phyloP scores from a whole-genome alignment of 1,284 basidiomycete genomes.

The Marasmius sp. region DNA sequence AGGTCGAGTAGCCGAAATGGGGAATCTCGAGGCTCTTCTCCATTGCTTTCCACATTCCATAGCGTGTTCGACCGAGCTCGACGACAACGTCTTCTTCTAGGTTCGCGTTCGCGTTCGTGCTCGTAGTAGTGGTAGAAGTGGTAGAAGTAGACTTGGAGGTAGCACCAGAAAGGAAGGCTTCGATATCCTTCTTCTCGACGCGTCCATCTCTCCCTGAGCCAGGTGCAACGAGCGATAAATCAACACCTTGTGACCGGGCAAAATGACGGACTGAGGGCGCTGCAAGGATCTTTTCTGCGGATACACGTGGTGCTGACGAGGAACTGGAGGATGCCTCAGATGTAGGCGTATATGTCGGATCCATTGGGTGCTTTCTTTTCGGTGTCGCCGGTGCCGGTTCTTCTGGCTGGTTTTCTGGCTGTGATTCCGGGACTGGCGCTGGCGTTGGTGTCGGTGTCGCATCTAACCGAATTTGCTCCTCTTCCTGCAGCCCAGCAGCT shows the following conservation, averaged over 20 bases:
- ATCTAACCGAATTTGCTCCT: conserved; percentile 12
- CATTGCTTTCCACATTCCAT: conserved; percentile 89
- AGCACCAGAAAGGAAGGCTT: conserved; percentile 48
- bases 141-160: conserved; percentile 2
- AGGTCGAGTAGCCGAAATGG: conserved; percentile 83
- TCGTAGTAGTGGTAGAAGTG: conserved; percentile 8
- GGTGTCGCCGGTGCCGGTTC: conserved; percentile 9
- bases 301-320: neutral
- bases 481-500: conserved; percentile 16
- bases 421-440: conserved; percentile 12
- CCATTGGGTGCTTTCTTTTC: conserved; percentile 14
- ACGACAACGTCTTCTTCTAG: conserved; percentile 56
- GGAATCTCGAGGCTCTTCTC: conserved; percentile 80
- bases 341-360: conserved; percentile 14
- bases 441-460: neutral
- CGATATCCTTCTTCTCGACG: conserved; percentile 76
- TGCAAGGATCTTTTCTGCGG: conserved; percentile 48
- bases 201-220: conserved; percentile 79
- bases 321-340: conserved; percentile 1
- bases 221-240: conserved; percentile 56
- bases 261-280: conserved; percentile 80
- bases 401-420: conserved; percentile 12
- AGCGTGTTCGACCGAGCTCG: conserved; percentile 76
- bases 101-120: conserved; percentile 11
- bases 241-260: conserved; percentile 66